Percentiles rank a stretch among this genome's conserved stretches.
These are phyloP conservation scores for Fragaria vesca DNA, from an alignment of 306 rosid species.

Conservation along the genomic window DNA sequence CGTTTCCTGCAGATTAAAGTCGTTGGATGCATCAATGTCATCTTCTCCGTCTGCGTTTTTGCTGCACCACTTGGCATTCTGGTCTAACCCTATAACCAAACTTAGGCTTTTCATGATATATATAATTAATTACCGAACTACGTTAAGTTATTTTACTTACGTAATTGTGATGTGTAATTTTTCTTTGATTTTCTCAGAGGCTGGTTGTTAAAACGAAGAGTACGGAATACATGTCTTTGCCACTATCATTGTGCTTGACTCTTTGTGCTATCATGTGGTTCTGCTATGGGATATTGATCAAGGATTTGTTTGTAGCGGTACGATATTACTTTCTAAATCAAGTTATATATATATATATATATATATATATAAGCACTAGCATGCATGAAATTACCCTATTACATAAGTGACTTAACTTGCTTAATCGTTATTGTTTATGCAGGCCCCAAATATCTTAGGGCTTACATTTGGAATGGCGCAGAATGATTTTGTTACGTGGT, in stretches of 20 bases:
- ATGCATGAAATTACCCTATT: neutral
- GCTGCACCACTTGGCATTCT: slow-evolving; percentile 50
- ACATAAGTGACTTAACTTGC: neutral
- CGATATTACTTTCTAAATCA: neutral
- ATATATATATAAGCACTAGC: neutral
- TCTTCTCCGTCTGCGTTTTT: slow-evolving; percentile 36
- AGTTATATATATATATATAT: too few relatives aligned
- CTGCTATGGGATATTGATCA: slow-evolving; percentile 38
- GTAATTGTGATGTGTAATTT: neutral
- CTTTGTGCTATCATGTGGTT: slow-evolving; percentile 38
- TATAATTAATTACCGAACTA: neutral
- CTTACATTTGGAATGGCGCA: slow-evolving; percentile 37
- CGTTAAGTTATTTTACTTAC: too few relatives aligned
- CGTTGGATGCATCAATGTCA: slow-evolving; percentile 38
- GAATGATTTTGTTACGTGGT: slow-evolving; percentile 37
- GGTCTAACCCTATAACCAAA: slow-evolving; percentile 17
- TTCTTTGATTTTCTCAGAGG: slow-evolving; percentile 28
- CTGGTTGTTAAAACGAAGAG: slow-evolving; percentile 39
- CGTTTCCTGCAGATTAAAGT: neutral
- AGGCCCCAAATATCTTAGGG: slow-evolving; percentile 47
- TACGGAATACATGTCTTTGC: slow-evolving; percentile 41
- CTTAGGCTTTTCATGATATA: neutral
- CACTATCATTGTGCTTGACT: slow-evolving; percentile 42
- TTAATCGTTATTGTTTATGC: neutral
- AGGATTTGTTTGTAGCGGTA: slow-evolving; percentile 43